Base-by-base conservation (phyloP, 768 basidiomycete genomes). In the Multifurca ochricompacta region DNA sequence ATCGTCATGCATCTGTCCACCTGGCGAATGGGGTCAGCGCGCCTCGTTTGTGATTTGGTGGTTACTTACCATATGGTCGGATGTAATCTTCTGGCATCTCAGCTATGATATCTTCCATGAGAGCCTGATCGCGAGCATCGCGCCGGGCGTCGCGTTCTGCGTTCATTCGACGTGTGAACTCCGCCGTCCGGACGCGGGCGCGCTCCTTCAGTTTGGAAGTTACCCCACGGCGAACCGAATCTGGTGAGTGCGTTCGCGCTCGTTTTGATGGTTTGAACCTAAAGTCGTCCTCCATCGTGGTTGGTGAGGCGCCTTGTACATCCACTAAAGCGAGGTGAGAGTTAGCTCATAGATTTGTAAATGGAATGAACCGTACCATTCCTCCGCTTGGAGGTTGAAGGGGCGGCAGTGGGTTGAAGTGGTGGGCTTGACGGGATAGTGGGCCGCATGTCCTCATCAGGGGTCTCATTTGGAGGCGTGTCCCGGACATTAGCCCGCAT, bases 241-340 rank as follows among this genome's bases (percentile, higher is more conserved):
- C 62, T 14, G 78, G 78, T 21, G 82, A 76, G 2, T 68, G 62
- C 1, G 74, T 81, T 48, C 83, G 74, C 25, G 72, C 71, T 13
- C 81, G 76, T 63, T 85, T 84, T 19, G 63, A 61, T 9, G 60
- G 35, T 28, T 59, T 61, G 19, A 52, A 56, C 8, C 9, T 10
- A 4, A 16, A 16, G 19, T 43, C 25, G 37, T 28, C 44, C 10
- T 51, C 49, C 8, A 9, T 5, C n/a, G 25, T 36, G 11, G 32
- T 37, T 18, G 56, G 51, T 21, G 56, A 52, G 19, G 16, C 32
- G 32, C 5, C 1, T 47, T 25, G 30, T 25, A 47, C 50, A 21
- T 41, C 55, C 52, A 27, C 36, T 18, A 16, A 41, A 52, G 18
- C 23, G 14, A 19, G 27, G 19, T 6, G 7, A 9, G 10, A 3